Conservation (phyloP, 805 yeast species). For the Starmerella khaoyaiensis region DNA sequence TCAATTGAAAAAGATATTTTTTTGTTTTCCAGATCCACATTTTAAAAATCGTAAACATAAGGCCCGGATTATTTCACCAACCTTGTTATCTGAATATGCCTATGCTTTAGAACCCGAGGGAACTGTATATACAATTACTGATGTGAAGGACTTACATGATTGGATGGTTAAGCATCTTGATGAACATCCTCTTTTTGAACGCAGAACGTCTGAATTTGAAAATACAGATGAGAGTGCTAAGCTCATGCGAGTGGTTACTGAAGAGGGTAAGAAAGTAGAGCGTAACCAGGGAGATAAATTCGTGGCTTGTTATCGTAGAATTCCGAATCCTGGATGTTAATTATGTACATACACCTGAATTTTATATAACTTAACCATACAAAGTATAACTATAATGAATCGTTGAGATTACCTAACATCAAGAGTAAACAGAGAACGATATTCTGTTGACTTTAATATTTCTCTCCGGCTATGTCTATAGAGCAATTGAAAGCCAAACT, state of each 20-base stretch:
- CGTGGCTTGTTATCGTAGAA: slow-evolving; percentile 58
- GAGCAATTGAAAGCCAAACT: slow-evolving; percentile 17
- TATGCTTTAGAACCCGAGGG: slow-evolving; percentile 80
- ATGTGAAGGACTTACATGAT: slow-evolving; percentile 78
- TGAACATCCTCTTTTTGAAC: slow-evolving; percentile 80
- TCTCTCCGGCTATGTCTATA: slow-evolving; percentile 7
- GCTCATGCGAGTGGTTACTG: slow-evolving; percentile 85
- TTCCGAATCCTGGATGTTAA: slow-evolving; percentile 11
- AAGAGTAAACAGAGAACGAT: too few relatives aligned
- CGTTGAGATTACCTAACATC: too few relatives aligned
- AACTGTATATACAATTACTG: slow-evolving; percentile 84
- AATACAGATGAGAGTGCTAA: slow-evolving; percentile 63
- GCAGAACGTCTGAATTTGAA: slow-evolving; percentile 73
- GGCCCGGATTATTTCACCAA: slow-evolving; percentile 86
- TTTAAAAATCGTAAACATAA: slow-evolving; percentile 95
- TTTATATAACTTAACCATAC: too few relatives aligned
- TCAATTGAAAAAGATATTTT: slow-evolving; percentile 82
- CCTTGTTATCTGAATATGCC: slow-evolving; percentile 84
- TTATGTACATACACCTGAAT: not conserved
- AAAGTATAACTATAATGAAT: too few relatives aligned
- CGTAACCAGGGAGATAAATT: slow-evolving; percentile 80
- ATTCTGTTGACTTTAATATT: too few relatives aligned
- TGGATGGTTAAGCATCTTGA: slow-evolving; percentile 95
- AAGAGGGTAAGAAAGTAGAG: slow-evolving; percentile 93
- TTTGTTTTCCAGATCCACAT: slow-evolving; percentile 99